These are phyloP conservation scores for Botryotinia globosa DNA, from an alignment of 2,329 filamentous ascomycete genomes.

Conservation along the genomic window DNA sequence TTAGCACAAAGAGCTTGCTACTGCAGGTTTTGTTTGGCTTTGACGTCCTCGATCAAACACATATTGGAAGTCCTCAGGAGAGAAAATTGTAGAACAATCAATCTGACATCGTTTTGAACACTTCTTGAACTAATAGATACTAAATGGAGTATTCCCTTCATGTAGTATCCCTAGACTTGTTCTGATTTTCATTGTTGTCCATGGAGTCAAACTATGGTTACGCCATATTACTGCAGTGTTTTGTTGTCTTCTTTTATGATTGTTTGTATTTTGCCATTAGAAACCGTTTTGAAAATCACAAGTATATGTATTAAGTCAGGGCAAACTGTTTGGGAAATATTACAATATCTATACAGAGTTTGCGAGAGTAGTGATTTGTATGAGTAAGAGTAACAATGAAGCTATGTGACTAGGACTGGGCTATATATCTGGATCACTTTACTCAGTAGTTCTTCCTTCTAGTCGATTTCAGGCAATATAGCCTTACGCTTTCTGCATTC, in stretches of 20 bases:
- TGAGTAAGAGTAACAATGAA: background rate
- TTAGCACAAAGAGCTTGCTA: background rate
- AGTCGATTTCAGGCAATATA: background rate
- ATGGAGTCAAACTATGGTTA: background rate
- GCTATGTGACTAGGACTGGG: background rate
- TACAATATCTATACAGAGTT: background rate
- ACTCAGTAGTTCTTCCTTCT: background rate
- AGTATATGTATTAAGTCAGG: background rate
- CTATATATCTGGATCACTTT: background rate
- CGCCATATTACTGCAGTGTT: background rate
- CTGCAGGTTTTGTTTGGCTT: background rate
- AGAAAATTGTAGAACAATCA: background rate
- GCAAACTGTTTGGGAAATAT: background rate
- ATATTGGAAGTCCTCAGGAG: background rate
- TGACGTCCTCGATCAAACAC: background rate
- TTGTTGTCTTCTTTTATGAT: background rate
- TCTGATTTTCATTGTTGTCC: background rate
- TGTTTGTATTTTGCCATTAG: background rate
- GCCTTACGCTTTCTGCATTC: rapidly evolving
- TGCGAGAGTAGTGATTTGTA: rapidly evolving
- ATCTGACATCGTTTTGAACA: background rate
- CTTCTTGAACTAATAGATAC: background rate
- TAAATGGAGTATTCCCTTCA: background rate
- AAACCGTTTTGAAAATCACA: background rate
- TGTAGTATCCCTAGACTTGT: background rate